Evolutionary conservation across 2,329 filamentous ascomycete genomes (phyloP).

Genomic region (Diplocarpon rosae): DNA sequence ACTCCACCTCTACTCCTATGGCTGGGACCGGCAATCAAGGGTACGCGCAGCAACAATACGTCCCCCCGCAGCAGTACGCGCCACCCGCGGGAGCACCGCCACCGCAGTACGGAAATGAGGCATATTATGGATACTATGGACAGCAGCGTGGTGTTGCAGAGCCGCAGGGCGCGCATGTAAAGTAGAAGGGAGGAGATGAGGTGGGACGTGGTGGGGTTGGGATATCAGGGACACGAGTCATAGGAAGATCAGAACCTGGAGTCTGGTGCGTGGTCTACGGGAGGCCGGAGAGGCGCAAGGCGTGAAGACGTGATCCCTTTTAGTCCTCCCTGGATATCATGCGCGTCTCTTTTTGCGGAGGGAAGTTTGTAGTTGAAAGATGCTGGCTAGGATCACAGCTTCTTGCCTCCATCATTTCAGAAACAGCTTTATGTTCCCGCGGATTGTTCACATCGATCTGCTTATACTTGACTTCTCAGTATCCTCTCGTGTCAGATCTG

Average conservation of each 20-base stretch:
- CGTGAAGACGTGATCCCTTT: too few relatives aligned
- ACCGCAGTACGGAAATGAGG: not conserved
- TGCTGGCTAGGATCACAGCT: too few relatives aligned
- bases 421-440: too few relatives aligned
- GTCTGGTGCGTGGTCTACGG: not conserved
- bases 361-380: too few relatives aligned
- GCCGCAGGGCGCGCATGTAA: slow-evolving; percentile 12
- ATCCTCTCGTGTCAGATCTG: too few relatives aligned
- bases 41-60: slow-evolving; percentile 1
- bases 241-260: not conserved
- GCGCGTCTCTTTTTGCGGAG: too few relatives aligned
- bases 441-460: too few relatives aligned
- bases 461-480: too few relatives aligned
- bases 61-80: slow-evolving; percentile 2
- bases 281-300: too few relatives aligned
- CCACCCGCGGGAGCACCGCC: slow-evolving; percentile 2
- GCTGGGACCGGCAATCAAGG: slow-evolving; percentile 2
- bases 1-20: slow-evolving; percentile 8
- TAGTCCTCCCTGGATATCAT: too few relatives aligned
- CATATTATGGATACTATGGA: slow-evolving; percentile 11
- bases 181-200: not conserved
- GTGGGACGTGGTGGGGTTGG: not conserved
- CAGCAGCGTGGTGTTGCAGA: slow-evolving; percentile 13
- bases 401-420: too few relatives aligned
- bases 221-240: not conserved